phyloP scores from a whole-genome alignment of 768 basidiomycete species.

The Hypsizygus marmoreus region DNA sequence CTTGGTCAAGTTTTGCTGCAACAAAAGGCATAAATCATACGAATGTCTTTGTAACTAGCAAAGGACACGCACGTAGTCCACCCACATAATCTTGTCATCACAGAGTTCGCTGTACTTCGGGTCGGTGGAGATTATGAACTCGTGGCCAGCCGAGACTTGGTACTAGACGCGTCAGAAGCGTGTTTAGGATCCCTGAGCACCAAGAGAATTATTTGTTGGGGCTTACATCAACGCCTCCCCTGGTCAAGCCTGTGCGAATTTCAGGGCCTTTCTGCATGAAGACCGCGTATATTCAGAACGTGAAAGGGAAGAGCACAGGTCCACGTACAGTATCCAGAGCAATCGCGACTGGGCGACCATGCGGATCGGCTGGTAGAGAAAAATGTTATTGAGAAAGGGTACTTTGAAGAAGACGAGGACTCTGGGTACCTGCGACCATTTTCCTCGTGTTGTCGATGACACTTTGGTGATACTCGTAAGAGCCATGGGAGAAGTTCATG shows the following conservation, averaged over 20 bases:
- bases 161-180: constrained; percentile 46
- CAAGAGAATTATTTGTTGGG: too few relatives aligned
- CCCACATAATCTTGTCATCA: constrained; percentile 83
- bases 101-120: constrained; percentile 74
- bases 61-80: constrained; percentile 81
- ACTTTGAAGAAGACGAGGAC: constrained; percentile 10
- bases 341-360: constrained; percentile 92
- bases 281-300: constrained; percentile 10
- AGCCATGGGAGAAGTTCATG: constrained; percentile 99
- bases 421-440: constrained; percentile 75
- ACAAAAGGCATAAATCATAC: constrained; percentile 7
- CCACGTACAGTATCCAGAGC: constrained; percentile 90
- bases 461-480: constrained; percentile 97
- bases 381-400: not conserved
- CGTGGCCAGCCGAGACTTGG: constrained; percentile 87
- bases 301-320: not conserved
- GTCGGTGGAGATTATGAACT: constrained; percentile 90
- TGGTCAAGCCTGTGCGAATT: constrained; percentile 96
- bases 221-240: constrained; percentile 82
- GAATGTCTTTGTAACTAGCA: not conserved
- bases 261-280: constrained; percentile 91
- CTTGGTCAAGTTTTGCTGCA: constrained; percentile 86
- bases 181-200: not conserved
- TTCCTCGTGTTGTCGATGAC: constrained; percentile 97
- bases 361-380: constrained; percentile 52